These are phyloP conservation scores for Canavalia ensiformis DNA, from an alignment of 306 rosid species.

Conservation along the genomic window DNA sequence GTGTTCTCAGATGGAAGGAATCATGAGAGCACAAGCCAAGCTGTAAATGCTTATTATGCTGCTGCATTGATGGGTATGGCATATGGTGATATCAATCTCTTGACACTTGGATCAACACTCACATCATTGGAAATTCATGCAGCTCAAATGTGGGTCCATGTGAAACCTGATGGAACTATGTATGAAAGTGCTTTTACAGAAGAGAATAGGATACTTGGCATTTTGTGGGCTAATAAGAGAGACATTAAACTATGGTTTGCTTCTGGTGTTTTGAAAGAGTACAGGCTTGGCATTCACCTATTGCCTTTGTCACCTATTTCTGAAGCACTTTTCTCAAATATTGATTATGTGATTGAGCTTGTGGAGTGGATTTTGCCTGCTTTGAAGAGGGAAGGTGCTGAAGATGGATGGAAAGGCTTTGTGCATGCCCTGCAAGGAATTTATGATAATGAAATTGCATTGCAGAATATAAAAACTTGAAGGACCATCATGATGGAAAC, in stretches of 20 bases:
- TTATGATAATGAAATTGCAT: conserved; percentile 58
- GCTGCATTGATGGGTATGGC: conserved; percentile 84
- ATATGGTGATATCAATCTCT: conserved; percentile 70
- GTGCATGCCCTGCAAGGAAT: conserved; percentile 66
- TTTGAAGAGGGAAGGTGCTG: conserved; percentile 72
- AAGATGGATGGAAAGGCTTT: conserved; percentile 93
- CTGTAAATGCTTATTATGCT: conserved; percentile 79
- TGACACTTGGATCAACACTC: conserved; percentile 68
- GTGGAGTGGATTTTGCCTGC: conserved; percentile 79
- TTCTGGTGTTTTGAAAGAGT: conserved; percentile 69
- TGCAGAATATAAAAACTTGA: conserved; percentile 60
- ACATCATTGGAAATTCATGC: conserved; percentile 71
- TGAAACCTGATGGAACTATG: conserved; percentile 53
- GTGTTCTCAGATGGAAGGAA: conserved; percentile 86
- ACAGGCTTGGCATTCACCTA: conserved; percentile 78
- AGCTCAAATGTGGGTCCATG: conserved; percentile 87
- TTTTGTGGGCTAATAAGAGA: conserved; percentile 82
- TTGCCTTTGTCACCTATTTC: conserved; percentile 74
- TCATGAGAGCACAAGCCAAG: conserved; percentile 90
- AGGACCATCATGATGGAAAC: conserved; percentile 64
- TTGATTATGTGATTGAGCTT: conserved; percentile 65
- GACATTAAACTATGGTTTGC: conserved; percentile 91
- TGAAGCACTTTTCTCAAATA: conserved; percentile 68
- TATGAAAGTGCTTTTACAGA: conserved; percentile 67
- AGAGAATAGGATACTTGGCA: conserved; percentile 69